Evolutionary conservation across 345 rosid species (phyloP).

Genomic region (Conringia planisiliqua): DNA sequence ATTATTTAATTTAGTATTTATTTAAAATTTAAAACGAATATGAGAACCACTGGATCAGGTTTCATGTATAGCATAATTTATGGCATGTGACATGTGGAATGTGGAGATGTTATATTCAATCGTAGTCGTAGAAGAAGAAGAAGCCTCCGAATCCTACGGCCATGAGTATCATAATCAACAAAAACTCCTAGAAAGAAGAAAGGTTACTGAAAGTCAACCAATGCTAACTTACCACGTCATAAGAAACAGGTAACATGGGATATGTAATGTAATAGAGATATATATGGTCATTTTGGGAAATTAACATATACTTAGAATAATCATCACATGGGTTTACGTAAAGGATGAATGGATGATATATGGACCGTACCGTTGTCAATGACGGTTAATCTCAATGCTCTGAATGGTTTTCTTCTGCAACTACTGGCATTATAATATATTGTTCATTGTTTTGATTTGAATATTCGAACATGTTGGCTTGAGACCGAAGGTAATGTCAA

Average conservation of each 20-base stretch:
- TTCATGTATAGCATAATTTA: conserved; percentile 18
- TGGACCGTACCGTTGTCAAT: conserved; percentile 15
- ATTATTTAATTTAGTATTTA: not conserved
- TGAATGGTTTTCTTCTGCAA: not conserved
- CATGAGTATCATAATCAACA: conserved; percentile 15
- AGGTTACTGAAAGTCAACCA: conserved; percentile 21
- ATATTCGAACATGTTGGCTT: conserved; percentile 7
- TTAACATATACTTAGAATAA: not conserved
- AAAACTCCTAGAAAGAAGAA: not conserved
- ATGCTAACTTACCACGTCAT: conserved; percentile 11
- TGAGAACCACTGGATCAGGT: not conserved
- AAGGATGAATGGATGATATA: not conserved
- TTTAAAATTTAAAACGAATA: not conserved
- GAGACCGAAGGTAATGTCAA: not conserved
- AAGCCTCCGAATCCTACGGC: conserved; percentile 22
- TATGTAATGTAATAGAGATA: not conserved
- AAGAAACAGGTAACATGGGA: conserved; percentile 24
- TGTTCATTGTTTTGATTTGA: not conserved
- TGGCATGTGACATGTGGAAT: conserved; percentile 25
- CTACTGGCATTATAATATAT: not conserved
- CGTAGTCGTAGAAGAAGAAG: not conserved
- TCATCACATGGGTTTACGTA: conserved; percentile 21
- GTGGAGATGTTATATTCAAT: not conserved
- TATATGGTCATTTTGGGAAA: not conserved
- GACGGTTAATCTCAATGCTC: conserved; percentile 6